Conservation (phyloP, 208 protist species). For the Borovskyia barvae region DNA sequence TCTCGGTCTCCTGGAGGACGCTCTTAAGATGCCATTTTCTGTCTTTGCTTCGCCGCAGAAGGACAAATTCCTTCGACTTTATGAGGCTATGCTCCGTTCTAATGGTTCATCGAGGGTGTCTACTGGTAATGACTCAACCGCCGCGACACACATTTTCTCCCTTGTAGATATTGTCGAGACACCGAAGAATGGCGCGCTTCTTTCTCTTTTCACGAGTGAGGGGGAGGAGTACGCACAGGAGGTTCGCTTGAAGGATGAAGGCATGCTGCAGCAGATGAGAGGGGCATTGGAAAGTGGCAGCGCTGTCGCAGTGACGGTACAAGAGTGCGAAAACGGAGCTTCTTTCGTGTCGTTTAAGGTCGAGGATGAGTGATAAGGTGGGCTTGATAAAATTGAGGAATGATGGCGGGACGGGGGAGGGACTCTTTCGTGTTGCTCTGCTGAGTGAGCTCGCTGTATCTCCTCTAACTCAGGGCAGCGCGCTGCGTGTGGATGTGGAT, state of each 20-base stretch:
- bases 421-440: no score
- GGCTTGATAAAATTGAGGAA: no score
- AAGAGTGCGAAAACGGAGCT: slow-evolving; percentile 12
- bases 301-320: slow-evolving; percentile 17
- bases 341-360: slow-evolving; percentile 17
- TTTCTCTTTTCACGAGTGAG: slow-evolving; percentile 23
- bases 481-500: no score
- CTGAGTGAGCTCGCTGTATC: no score
- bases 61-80: slow-evolving; percentile 34
- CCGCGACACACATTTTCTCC: slow-evolving; percentile 1
- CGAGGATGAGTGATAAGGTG: slow-evolving; percentile 20
- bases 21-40: slow-evolving; percentile 57
- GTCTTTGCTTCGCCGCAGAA: slow-evolving; percentile 52
- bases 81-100: slow-evolving; percentile 42
- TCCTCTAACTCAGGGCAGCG: no score
- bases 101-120: no score
- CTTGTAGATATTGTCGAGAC: slow-evolving; percentile 29
- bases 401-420: no score
- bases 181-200: slow-evolving; percentile 4
- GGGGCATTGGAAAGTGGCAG: slow-evolving; percentile 11
- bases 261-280: slow-evolving; percentile 2
- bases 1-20: slow-evolving; percentile 41
- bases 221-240: slow-evolving; percentile 29
- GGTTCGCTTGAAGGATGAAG: slow-evolving; percentile 18
- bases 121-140: slow-evolving; percentile 8